Evolutionary conservation across 345 rosid genomes (phyloP), one percentile per base, ranked within the genome.

Genomic region (Garcia nutans): DNA sequence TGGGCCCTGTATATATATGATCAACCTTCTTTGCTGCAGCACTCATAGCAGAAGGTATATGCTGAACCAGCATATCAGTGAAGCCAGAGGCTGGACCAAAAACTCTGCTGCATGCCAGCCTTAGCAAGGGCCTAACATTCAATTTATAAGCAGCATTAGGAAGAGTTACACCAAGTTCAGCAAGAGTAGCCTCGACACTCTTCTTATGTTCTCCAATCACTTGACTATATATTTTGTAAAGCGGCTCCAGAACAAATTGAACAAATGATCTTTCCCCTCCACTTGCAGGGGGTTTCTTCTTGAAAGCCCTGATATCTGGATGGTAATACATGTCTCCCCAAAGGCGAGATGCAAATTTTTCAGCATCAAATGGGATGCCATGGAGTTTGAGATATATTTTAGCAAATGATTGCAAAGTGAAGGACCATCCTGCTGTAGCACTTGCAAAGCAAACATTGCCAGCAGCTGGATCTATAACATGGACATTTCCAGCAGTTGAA

Each of bases 391-490:
- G 87, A 86, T 96, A 93, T 71, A 92, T 73, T 78, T 89, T 93
- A 20, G 99, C 93, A 90, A 96, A 96, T 57, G 99, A 96, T 13
- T 93, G 99, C 86, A 96, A 86, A 72, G 99, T 92, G 88, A 93
- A 96, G 47, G 96, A 92, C 98, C 99, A 96, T 72, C 99, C 99
- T 0, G 99, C 97, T 31, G 90, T 87, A 11, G 86, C 99, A 88
- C 97, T 83, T 24, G 99, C 97, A 87, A 96, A 96, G 81, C 99
- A 92, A 75, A 92, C 97, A 85, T 96, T 96, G 78, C 99, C 98
- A 71, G 92, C 93, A 66, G 79, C 85, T 23, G 99, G 99, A 81
- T 96, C 98, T 81, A 96, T 89, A 56, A 87, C 82, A 58, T 88
- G 93, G 67, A 88, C 84, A 83, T 87, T 88, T 78, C 99, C 99